phyloP scores from a whole-genome alignment of 2,329 filamentous ascomycete genomes.

The Lasiodiplodia hormozganensis region DNA sequence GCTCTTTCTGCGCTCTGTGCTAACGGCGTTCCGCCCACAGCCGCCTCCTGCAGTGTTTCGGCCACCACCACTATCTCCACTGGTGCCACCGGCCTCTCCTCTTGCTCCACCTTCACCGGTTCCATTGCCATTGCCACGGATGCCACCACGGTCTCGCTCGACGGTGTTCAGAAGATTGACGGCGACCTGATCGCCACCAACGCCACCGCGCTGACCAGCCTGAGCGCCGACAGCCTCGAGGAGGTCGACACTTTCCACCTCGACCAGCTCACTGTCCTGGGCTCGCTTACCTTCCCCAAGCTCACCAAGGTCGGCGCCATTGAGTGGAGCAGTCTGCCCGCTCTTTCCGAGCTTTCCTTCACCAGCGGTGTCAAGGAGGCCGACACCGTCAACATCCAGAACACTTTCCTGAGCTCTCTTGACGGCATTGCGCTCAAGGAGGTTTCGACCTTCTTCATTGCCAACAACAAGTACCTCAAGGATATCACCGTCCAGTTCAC shows the following conservation, averaged over 20 bases:
- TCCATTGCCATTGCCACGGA: constrained; percentile 68
- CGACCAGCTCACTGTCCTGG: constrained; percentile 71
- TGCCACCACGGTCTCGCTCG: constrained; percentile 66
- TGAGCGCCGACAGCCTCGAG: constrained; percentile 67
- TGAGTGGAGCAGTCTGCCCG: constrained; percentile 74
- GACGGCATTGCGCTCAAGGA: constrained; percentile 79
- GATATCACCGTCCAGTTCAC: constrained; percentile 77
- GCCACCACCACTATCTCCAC: constrained; percentile 65
- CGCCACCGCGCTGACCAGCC: constrained; percentile 67
- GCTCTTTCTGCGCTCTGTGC: constrained; percentile 14
- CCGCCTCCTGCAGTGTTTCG: constrained; percentile 49
- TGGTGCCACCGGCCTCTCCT: constrained; percentile 64
- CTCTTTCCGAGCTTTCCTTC: constrained; percentile 66
- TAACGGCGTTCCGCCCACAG: constrained; percentile 32
- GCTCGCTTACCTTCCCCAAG: constrained; percentile 68
- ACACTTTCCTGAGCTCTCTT: constrained; percentile 82
- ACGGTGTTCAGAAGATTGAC: constrained; percentile 66
- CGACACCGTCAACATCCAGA: constrained; percentile 74
- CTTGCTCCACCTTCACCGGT: constrained; percentile 74
- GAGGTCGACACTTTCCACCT: constrained; percentile 76
- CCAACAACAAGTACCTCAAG: constrained; percentile 86
- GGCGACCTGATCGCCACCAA: constrained; percentile 60
- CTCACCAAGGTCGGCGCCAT: constrained; percentile 73
- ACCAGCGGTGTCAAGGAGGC: constrained; percentile 71
- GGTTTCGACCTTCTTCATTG: constrained; percentile 78